Evolutionary conservation across 352 stramenopile genomes (phyloP), one percentile per base, ranked within the genome.

Genomic region (Phytopythium ostracodes): DNA sequence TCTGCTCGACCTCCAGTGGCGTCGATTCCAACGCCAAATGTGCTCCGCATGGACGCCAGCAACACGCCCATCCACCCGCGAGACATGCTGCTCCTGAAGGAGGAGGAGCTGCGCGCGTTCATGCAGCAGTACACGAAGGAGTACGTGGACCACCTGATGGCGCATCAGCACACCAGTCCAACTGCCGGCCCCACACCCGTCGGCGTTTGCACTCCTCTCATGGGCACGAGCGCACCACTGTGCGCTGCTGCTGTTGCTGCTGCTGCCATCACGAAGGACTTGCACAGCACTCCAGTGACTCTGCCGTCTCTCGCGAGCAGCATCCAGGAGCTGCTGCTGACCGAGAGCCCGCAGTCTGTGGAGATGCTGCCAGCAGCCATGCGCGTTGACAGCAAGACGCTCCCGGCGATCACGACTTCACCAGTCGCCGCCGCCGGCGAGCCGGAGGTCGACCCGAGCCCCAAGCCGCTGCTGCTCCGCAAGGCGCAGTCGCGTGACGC

Each of bases 261-360:
- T 42, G 50, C 56, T 27, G 64, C 64, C 18, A 66, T 79, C 49
- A 62, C 59, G 6, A 70, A 74, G 64, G 77, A 84, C 29, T 75
- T 73, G 24, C 68, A 88, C 17, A 57, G 67, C 20, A 90, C 71
- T 1, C 79, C 81, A n/a, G 66, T 88, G 44, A 85, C 54, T 51
- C 70, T 89, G 0, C 78, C 79, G 2, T 79, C 74, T 2, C 66
- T 89, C 22, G 77, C 71, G 33, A 74, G 75, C 38, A 87, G 72
- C 25, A 79, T 90, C 33, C 77, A 90, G 65, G 76, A 91, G n/a
- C 58, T 88, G 42, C 60, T 92, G 12, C 71, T 92, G 53, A 79
- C 69, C 0, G 74, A 87, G 33, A 92, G 83, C 52, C 83, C 85
- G 22, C 85, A 94, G 70, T 90, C 77, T 9, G 83, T 94, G 11